Base-by-base conservation (phyloP, 108 stramenopile genomes). In the Nitzschia sp. region DNA sequence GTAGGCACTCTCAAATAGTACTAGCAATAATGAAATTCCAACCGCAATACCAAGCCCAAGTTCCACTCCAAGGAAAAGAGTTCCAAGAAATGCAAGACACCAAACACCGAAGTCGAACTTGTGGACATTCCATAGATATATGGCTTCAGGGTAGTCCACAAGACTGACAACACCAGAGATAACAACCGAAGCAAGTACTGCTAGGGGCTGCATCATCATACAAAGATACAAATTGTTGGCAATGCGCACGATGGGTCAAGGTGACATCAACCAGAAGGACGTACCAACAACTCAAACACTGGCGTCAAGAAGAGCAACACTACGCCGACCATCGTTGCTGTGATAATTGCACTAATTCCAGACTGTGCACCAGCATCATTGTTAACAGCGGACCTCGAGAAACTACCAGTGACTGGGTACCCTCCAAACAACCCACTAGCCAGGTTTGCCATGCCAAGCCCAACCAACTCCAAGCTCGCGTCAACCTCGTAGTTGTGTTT, bases 351-450 rank as follows among this genome's bases (percentile, higher is more conserved):
- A 38, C 80, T 79, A 12, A 93, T 65, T 9, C 81, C 80, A 57
- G 82, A 85, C 55, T 82, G 64, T 11, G 90, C 91, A 6, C 89
- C 89, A 41, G 61, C 63, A 2, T 83, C 79, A 57, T 81, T 81
- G 63, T 90, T 86, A 59, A 96, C 90, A 20, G 92, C 83, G 11
- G 86, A 87, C 40, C 90, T 80, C 51, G 70, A 67, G 43, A 95
- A 90, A 24, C 79, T 81, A 8, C 90, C 91, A 8, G 91, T 80
- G 62, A 79, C 73, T 9, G 91, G 88, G 66, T 86, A 87, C 19
- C 71, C 22, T 52, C 70, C 38, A 71, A 92, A 89, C 53, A 92
- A 51, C 14, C 78, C 76, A 37, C 88, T 86, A 2, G 80, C 48
- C 29, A 91, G 38, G 74, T 93, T 96, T 11, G 86, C 83, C 65